Percentiles rank a stretch among this genome's conserved stretches.
These are phyloP conservation scores for Tausonia pullulans DNA, from an alignment of 1,284 basidiomycete genomes.

Conservation along the genomic window DNA sequence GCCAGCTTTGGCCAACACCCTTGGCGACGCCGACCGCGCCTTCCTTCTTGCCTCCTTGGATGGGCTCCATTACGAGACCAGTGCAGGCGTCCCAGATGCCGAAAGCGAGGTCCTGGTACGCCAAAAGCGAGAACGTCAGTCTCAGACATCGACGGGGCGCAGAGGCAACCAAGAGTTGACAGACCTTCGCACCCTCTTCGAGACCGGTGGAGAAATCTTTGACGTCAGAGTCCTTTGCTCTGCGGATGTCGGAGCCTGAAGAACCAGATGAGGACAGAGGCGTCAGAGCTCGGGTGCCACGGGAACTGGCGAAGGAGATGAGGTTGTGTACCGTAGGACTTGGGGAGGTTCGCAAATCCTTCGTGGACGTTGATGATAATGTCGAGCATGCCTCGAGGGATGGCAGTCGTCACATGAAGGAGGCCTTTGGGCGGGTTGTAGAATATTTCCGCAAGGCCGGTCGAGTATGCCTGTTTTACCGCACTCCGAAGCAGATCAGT, in stretches of 20 bases:
- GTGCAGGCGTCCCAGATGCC: not conserved
- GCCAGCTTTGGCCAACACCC: not conserved
- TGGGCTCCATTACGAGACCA: not conserved
- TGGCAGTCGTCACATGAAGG: constrained; percentile 40
- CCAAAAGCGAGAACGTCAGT: not conserved
- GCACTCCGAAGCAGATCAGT: no score
- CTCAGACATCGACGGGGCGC: not conserved
- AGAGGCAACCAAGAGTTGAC: not conserved
- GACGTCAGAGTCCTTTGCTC: not conserved
- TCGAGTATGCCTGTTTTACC: no score
- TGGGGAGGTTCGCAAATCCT: constrained; percentile 33
- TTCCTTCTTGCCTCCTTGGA: not conserved
- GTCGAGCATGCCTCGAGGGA: constrained; percentile 23
- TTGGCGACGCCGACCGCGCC: not conserved
- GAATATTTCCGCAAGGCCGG: no score
- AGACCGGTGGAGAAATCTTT: not conserved
- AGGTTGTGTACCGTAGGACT: constrained; percentile 39
- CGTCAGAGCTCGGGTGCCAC: no score
- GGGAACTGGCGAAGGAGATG: constrained; percentile 1
- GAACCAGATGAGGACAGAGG: not conserved
- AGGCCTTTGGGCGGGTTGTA: constrained; percentile 28
- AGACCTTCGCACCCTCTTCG: not conserved
- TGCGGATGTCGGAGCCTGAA: not conserved
- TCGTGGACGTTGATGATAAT: constrained; percentile 20
- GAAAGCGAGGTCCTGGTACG: not conserved